Base-by-base conservation (phyloP, 306 rosid species). In the Begonia loranthoides region DNA sequence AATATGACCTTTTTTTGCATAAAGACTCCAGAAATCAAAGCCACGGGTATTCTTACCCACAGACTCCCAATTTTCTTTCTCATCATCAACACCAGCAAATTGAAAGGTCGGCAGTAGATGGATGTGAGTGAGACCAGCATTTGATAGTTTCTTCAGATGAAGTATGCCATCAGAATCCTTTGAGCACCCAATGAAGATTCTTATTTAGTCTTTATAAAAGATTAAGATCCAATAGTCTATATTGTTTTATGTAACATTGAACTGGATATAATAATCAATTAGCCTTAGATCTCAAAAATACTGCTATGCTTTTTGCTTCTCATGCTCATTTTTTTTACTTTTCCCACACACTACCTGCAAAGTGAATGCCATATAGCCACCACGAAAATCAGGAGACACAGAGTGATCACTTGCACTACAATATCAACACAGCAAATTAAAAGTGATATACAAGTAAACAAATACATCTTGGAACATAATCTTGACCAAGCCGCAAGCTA, bases 61-160 rank as follows among this genome's bases (percentile, higher is more conserved):
- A 62, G 40, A 66, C 62, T 71, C 80, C 95, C 95, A 90, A 59
- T 78, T 82, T 66, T 72, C 83, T 70, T 85, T 90, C 56, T 69
- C 76, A 70, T 90, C 97, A 68, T 76, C 95, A 63, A 90, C 92
- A 36, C 66, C 95, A 10, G 83, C 92, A 80, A 85, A 90, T 48
- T 90, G 97, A 71, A 73, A 90, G 41, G 95, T 59, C 40, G 95
- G 95, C 54, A 90, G 77, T 49, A 90, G 72, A 85, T 90, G 97
- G 62, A 90, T 51, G 54, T 90, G 97, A 50, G 81, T 78, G 63
- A 90, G 17, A 64, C 97, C 97, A 49, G 94, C 90, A 66, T 74
- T 73, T 52, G 92, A 85, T 70, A 90, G 65, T 69, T 74, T 82
- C 83, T 69, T 82, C 40, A 90, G 75, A 82, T 90, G 97, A 59